These are phyloP conservation scores for Emergomyces africanus DNA, from an alignment of 2,329 filamentous ascomycete genomes.

Conservation along the genomic window DNA sequence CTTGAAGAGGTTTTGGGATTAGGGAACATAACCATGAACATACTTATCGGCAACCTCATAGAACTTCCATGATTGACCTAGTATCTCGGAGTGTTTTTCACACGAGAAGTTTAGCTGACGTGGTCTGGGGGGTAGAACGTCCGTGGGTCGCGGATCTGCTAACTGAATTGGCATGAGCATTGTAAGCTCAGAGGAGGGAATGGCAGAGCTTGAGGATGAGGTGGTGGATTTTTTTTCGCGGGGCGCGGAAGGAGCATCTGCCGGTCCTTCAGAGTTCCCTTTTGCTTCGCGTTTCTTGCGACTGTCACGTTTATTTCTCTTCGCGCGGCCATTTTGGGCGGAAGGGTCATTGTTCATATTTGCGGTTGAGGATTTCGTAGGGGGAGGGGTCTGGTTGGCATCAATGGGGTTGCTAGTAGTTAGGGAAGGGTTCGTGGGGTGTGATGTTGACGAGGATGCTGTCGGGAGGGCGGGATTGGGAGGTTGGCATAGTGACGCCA, in stretches of 20 bases:
- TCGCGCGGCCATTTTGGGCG: constrained; percentile 14
- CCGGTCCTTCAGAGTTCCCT: constrained; percentile 11
- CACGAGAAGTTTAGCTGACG: constrained; percentile 28
- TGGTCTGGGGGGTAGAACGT: constrained; percentile 25
- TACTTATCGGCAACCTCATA: constrained; percentile 31
- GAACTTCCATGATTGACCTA: constrained; percentile 28
- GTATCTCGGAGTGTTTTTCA: constrained; percentile 22
- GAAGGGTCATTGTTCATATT: constrained; percentile 4
- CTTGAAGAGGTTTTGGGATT: neutral
- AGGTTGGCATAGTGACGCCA: neutral
- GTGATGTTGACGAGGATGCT: constrained; percentile 17
- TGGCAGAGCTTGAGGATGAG: constrained; percentile 12
- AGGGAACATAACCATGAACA: neutral
- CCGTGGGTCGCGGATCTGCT: constrained; percentile 26
- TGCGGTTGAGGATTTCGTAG: neutral
- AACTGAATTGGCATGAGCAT: constrained; percentile 29
- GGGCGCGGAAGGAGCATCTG: constrained; percentile 21
- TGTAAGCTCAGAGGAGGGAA: constrained; percentile 25
- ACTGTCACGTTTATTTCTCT: constrained; percentile 32
- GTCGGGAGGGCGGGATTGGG: neutral
- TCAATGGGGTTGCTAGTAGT: constrained; percentile 15
- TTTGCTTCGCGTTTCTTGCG: constrained; percentile 33
- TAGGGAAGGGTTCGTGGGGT: constrained; percentile 25
- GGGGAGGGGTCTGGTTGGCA: neutral
- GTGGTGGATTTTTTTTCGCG: neutral